A percentile compares a stretch with the other conserved stretches of the same genome.
These are phyloP conservation scores for Limnanthes douglasii DNA, from an alignment of 345 rosid genomes.

Conservation along the genomic window DNA sequence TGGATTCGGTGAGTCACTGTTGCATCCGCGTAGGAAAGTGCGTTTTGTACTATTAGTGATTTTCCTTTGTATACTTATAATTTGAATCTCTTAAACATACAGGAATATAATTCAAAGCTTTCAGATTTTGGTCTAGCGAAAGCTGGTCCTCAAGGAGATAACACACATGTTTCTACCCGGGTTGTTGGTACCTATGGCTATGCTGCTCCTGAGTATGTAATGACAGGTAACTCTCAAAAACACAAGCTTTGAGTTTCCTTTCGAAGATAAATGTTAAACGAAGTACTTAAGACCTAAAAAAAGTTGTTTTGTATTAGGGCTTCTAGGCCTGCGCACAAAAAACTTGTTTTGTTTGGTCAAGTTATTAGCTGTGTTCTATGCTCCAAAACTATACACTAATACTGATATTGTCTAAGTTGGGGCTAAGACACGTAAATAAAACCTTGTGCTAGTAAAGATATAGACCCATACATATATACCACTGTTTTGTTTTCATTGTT, in stretches of 20 bases:
- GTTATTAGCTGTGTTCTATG: not conserved
- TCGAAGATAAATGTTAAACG: no score
- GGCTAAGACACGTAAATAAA: not conserved
- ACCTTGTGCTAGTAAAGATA: not conserved
- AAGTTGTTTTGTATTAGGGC: no score
- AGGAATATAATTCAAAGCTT: constrained; percentile 77
- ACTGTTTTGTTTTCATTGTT: no score
- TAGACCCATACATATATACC: no score
- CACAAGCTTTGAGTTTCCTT: constrained; percentile 1
- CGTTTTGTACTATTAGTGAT: not conserved
- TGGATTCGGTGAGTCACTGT: constrained; percentile 58
- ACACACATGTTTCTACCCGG: constrained; percentile 82
- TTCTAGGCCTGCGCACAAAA: no score
- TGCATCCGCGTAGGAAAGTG: constrained; percentile 1
- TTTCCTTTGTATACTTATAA: constrained; percentile 3
- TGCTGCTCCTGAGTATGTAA: constrained; percentile 93
- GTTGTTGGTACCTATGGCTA: constrained; percentile 90
- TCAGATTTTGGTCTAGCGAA: constrained; percentile 95
- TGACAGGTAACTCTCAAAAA: constrained; percentile 39
- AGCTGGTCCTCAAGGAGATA: constrained; percentile 84
- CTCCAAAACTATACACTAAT: not conserved
- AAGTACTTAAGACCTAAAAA: no score
- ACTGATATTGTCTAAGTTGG: not conserved
- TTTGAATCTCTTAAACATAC: no score
- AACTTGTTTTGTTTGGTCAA: no score